Evolutionary conservation across 1,139 yeast species (phyloP), one percentile per base, ranked within the genome.

Genomic region (Zygosaccharomyces pseudobailii): DNA sequence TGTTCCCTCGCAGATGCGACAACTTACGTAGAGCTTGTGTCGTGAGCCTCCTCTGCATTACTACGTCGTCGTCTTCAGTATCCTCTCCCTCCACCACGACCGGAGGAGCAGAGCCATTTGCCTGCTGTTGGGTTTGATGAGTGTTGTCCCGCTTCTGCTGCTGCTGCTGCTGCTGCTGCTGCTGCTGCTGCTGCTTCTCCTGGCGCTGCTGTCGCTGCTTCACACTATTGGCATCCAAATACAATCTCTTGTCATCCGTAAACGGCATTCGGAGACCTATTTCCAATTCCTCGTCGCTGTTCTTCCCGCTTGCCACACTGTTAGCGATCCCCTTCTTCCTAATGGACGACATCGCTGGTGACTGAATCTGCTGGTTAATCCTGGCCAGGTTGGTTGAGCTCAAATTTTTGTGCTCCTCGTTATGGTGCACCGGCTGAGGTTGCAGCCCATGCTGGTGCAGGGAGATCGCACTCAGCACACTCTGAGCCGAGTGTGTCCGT

Each of bases 391-490:
- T 50, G 20, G 51, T 45, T 9, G 22, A 38, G 25, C 30, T 21
- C 9, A 34, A 19, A 17, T 43, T 31, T 24, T 43, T 49, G 19
- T 44, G 46, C 22, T 47, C 53, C 3, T 48, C 51, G 24, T 45
- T 42, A 8, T 41, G 41, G 30, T 47, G 51, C 21, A 41, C 46
- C 36, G 42, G 49, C 40, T 43, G 44, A 27, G 39, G 40, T 30
- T 44, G 45, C 33, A 43, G 48, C 25, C 40, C 35, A 17, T 53
- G 52, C 38, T 46, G 36, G n/a, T 76, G 74, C 34, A 80, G 63
- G 1, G 85, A 79, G 3, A 82, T 82, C 23, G 81, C 75, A 31
- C 84, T 78, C 47, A 81, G 68, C n/a, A 80, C 84, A 42, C 82
- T 76, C 59, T 80, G 86, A 41, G 78, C 78, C n/a, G 81, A 76